Evolutionary conservation across 2,329 filamentous ascomycete species (phyloP).

Genomic region (Fusarium denticulatum): DNA sequence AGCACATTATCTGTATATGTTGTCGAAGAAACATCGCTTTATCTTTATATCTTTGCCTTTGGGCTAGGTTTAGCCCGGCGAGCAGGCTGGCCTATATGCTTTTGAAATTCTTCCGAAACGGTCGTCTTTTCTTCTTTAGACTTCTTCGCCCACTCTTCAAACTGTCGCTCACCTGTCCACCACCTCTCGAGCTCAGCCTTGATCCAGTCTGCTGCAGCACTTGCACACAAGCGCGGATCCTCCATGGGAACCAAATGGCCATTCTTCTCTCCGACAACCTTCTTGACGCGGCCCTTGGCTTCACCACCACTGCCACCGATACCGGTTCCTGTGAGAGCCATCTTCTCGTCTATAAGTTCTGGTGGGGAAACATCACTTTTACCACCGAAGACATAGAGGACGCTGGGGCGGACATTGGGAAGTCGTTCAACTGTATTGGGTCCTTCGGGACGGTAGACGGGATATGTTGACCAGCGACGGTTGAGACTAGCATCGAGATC

Average conservation of each 20-base stretch:
- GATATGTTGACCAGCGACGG: slow-evolving; percentile 51
- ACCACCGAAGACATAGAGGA: slow-evolving; percentile 76
- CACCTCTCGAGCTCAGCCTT: slow-evolving; percentile 65
- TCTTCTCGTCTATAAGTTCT: slow-evolving; percentile 64
- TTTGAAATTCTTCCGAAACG: slow-evolving; percentile 60
- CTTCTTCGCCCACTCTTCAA: slow-evolving; percentile 64
- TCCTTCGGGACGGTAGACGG: slow-evolving; percentile 76
- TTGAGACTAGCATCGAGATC: slow-evolving; percentile 58
- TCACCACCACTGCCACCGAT: slow-evolving; percentile 74
- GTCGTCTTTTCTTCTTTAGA: slow-evolving; percentile 64
- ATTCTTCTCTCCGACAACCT: slow-evolving; percentile 69
- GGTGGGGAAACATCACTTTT: slow-evolving; percentile 65
- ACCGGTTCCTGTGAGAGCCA: slow-evolving; percentile 71
- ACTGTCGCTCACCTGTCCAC: slow-evolving; percentile 65
- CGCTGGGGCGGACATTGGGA: slow-evolving; percentile 68
- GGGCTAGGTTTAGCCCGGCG: slow-evolving; percentile 20
- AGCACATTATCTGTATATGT: neutral
- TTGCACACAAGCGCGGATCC: slow-evolving; percentile 72
- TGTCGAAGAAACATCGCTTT: neutral
- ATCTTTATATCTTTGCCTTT: slow-evolving; percentile 46
- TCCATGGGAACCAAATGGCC: slow-evolving; percentile 92
- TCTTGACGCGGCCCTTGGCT: slow-evolving; percentile 71
- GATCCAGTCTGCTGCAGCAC: slow-evolving; percentile 66
- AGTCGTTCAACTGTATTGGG: slow-evolving; percentile 65
- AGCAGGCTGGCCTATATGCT: slow-evolving; percentile 57